phyloP scores from a whole-genome alignment of 2,329 filamentous ascomycete genomes.

The Colletotrichum plurivorum region DNA sequence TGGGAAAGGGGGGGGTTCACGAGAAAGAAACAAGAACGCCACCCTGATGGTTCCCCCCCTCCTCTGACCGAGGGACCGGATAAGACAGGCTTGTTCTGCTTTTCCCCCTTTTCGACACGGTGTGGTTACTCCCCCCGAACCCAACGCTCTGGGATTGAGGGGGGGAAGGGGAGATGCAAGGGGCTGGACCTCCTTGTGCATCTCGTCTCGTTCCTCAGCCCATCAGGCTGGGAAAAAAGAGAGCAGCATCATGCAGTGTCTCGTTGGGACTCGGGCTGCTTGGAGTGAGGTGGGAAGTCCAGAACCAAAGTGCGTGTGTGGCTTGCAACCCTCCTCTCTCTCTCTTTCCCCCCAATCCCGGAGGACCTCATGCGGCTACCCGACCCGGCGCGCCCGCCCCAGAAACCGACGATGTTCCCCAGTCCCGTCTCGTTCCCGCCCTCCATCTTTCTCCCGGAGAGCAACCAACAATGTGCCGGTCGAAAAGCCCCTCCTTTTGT shows the following conservation, averaged over 20 bases:
- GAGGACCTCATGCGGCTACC: conserved; percentile 26
- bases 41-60: too few species aligned
- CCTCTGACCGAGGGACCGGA: too few species aligned
- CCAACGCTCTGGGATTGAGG: conserved; percentile 6
- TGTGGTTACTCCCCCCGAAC: neutral
- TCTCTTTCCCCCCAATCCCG: neutral
- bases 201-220: too few species aligned
- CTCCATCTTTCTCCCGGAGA: neutral
- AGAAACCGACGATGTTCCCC: neutral
- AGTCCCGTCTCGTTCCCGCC: conserved; percentile 14
- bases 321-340: neutral
- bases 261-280: too few species aligned
- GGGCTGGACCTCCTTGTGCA: neutral
- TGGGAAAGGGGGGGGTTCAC: too few species aligned
- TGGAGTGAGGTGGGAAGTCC: neutral
- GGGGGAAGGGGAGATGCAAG: conserved; percentile 10
- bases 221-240: too few species aligned
- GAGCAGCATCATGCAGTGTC: too few species aligned
- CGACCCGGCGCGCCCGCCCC: conserved; percentile 25
- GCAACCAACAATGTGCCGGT: conserved; percentile 14
- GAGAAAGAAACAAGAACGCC: too few species aligned
- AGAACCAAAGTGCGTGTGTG: neutral
- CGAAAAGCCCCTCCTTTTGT: conserved; percentile 10
- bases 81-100: too few species aligned
- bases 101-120: neutral